Base-by-base conservation (phyloP, 495 filamentous ascomycete species). In the Penicillium crystallinum region DNA sequence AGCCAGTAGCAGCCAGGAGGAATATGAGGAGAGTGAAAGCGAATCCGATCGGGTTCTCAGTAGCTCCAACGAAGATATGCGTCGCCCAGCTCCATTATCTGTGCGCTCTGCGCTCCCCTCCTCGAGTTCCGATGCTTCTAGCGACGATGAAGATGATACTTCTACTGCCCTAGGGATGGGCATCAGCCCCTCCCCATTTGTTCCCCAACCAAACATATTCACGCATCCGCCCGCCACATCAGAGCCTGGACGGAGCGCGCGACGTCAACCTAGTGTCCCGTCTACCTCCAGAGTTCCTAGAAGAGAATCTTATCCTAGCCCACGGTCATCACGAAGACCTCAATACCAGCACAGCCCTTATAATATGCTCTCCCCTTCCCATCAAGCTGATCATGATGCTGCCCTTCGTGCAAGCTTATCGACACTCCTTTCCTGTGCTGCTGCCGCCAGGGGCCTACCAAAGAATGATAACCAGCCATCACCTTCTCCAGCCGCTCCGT, bases 361-460 rank as follows among this genome's bases (percentile, higher is more conserved):
- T 61, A 78, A 76, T 61, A 78, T 86, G 61, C 81, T 90, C 53
- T 86, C 88, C 1, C 87, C 91, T 2, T 83, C 85, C 3, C 81
- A 89, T 61, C 85, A 87, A 54, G 82, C 88, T 21, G 91, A 96
- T 49, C 90, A 97, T 57, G 93, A 98, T 65, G 92, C 90, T 21
- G 93, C 91, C 0, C 81, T 98, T 1, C 84, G 93, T 33, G 90
- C 93, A 6, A 95, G 89, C 49, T 77, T 98, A 4, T 95, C 91
- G 6, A 98, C 93, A 3, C 81, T 98, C n/a, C 81, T 98, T 4
- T 95, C 90, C 36, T 91, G 88, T 63, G 93, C 89, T 1, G 91
- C 92, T 2, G 91, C 90, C 3, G 92, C 90, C 2, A 81, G 93
- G 19, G 85, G 88, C 19, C 74, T 93, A 4, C 82, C 88, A 1